Evolutionary conservation across 768 basidiomycete genomes (phyloP), one percentile per base, ranked within the genome.

Genomic region (Russula lepida): DNA sequence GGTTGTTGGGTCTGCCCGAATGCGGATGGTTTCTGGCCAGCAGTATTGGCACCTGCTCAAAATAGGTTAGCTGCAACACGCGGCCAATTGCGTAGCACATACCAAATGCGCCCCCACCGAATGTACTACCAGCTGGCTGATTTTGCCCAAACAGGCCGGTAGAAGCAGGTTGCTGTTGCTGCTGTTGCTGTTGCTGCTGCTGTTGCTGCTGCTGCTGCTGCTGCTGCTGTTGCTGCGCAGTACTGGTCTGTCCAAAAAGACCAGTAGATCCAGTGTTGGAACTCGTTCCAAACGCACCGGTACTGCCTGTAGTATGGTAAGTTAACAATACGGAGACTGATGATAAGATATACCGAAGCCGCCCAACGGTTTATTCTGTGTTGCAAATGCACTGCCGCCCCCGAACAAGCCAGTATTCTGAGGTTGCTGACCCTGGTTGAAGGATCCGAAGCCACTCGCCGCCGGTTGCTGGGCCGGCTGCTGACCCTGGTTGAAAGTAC

Each of bases 361-460:
- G 15, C 66, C 57, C 37, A 75, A 50, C 54, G 74, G 54, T 72
- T 51, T 72, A 70, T 67, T 72, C 71, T 63, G 73, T 68, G 44
- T 66, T 69, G 54, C 65, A 58, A 74, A 75, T 2, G 74, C 64
- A 63, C 70, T 52, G 19, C 61, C 66, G 19, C 64, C 64, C 32
- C 74, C 74, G 57, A 72, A 71, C 1, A 71, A 51, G 39, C 70
- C 62, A 32, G 59, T 56, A 27, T 67, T 52, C 56, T 63, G 68
- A 13, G 51, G 64, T 30, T 62, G 66, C 47, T 66, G 64, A 39
- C 67, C 67, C n/a, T 69, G 69, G 13, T 67, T 65, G 68, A 80
- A 79, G 0, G 74, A 70, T 25, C 77, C 71, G 51, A 71, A 71
- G 5, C 57, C 65, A 11, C 57, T 49, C 11, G 65, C 13, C 7